Evolutionary conservation across 345 rosid genomes (phyloP), one percentile per base, ranked within the genome.

Genomic region (Syzygium grande): DNA sequence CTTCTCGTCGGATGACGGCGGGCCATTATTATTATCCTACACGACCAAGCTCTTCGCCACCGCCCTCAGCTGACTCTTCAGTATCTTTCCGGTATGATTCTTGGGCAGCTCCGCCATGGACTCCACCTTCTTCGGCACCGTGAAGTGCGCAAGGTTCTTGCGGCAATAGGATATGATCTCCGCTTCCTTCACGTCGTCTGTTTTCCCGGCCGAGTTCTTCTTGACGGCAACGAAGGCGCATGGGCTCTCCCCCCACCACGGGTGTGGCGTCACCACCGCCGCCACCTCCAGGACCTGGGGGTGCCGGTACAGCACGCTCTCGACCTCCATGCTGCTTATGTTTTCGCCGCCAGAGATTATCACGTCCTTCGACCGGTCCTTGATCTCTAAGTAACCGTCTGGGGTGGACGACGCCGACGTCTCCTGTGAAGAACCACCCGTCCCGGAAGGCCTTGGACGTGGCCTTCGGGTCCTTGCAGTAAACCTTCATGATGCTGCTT

Each of bases 401-500:
- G 91, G 91, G 92, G 61, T 92, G 94, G 30, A 92, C 73, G 11
- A 92, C 91, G 0, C 92, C 94, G 12, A 91, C 93, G 59, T 92
- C 94, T 4, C 93, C 94, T 0, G 93, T 89, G 4, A 86, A 84
- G 43, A 88, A 86, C 90, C 91, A 90, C 6, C 68, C 90, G 16
- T 87, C 73, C 65, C 51, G 22, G 86, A 89, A 86, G 1, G 95
- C 94, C 9, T 89, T 78, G 11, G 92, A 38, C 0, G 97, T 96
- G 3, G 94, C 93, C 23, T 88, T 55, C 7, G 73, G 90, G 55
- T 95, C 93, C 59, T 93, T 96, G 80, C 89, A 92, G 86, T 96
- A 95, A 9, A 98, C 97, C 51, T 93, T 93, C 99, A 96, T 95
- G 87, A 96, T 88, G 55, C 96, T 93, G 83, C 95, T 95, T 68